Base-by-base conservation (phyloP, 2,329 filamentous ascomycete genomes). In the Nothomitra cinnamomea region DNA sequence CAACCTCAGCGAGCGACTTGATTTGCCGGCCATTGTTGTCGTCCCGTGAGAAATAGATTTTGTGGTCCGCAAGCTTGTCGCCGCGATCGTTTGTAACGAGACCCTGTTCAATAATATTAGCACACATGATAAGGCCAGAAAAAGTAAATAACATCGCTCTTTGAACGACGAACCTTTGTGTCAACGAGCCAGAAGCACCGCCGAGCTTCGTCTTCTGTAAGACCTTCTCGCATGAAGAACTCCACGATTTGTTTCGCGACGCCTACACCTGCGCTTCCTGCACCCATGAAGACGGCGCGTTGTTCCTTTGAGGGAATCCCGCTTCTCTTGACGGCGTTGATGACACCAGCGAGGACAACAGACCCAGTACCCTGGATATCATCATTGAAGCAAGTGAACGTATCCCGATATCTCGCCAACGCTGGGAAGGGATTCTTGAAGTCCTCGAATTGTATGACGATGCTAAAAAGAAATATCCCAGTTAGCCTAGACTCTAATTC, bases 391-490 rank as follows among this genome's bases (percentile, higher is more conserved):
- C 87, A 94, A 68, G 86, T 89, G 75, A 95, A 90, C 59, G 76
- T 78, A 66, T 89, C 76, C 61, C 87, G 84, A 72, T 96, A 96
- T 56, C 87, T 80, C 66, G 92, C 85, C 41, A 96, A 78, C 63
- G 94, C 90, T 58, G 85, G 84, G 78, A 96, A 98, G 48, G 92
- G 90, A 63, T 90, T 94, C 74, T 96, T 94, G 69, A 95, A 96
- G 65, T 96, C 92, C 68, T 96, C 90, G 62, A 95, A 96, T 67
- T 96, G 92, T 58, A 96, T 86, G 59, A 83, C 79, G 60, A 83
- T 82, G 58, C 77, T 78, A 61, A 57, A 57, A 8, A 35, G n/a
- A n/a, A n/a, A n/a, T n/a, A 32, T 59, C 54, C 43, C 54, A 53
- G 60, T 69, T 59, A 69, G 65, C 63, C 60, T 56, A 56, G 3